A percentile compares a stretch with the other conserved stretches of the same genome.
Evolutionary conservation across 2,329 filamentous ascomycete genomes (phyloP).

Genomic region (Paraphoma chrysanthemicola): DNA sequence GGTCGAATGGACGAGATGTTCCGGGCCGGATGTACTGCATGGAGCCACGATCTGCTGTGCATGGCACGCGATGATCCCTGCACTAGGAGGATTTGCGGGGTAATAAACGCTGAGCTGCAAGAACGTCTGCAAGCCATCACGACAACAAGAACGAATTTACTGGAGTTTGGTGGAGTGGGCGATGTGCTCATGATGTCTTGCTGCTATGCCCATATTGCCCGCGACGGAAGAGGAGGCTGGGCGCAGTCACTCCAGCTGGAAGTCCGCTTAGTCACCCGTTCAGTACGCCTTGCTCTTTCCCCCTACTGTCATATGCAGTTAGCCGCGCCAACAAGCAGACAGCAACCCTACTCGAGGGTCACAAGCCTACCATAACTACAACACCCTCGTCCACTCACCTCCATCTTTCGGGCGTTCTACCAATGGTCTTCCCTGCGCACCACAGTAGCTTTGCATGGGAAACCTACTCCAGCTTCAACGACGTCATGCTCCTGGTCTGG

Average conservation of each 20-base stretch:
- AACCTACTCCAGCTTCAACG: background rate
- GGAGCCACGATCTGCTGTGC: slow-evolving; percentile 14
- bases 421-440: background rate
- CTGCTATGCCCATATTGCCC: background rate
- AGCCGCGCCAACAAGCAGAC: background rate
- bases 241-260: background rate
- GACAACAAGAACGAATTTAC: no score
- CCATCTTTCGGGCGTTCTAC: background rate
- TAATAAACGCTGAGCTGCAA: slow-evolving; percentile 2
- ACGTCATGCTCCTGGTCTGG: background rate
- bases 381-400: background rate
- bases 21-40: slow-evolving; percentile 5
- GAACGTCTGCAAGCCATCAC: no score
- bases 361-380: background rate
- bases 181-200: no score
- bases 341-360: background rate
- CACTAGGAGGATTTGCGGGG: slow-evolving; percentile 6
- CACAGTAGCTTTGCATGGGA: background rate
- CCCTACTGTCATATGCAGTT: background rate
- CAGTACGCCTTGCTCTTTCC: background rate
- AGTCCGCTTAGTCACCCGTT: background rate
- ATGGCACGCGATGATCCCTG: slow-evolving; percentile 9
- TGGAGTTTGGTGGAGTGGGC: no score
- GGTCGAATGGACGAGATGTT: slow-evolving; percentile 7
- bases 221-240: background rate